These are phyloP conservation scores for Tylopilus balloui DNA, from an alignment of 768 basidiomycete species.

Conservation along the genomic window DNA sequence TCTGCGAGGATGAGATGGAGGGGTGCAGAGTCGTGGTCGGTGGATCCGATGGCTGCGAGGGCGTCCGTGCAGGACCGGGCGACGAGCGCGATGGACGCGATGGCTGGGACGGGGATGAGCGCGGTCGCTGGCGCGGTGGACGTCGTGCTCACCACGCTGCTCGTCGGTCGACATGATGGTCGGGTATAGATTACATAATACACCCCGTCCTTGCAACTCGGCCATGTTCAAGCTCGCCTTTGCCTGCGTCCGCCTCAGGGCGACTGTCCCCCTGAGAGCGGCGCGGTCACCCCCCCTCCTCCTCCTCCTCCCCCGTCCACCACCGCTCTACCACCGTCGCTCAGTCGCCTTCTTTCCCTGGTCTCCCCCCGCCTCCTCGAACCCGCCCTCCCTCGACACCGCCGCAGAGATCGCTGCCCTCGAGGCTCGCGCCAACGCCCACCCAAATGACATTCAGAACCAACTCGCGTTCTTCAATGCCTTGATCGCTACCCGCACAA, in stretches of 20 bases:
- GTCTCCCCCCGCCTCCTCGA: constrained; percentile 30
- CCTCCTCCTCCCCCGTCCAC: neutral
- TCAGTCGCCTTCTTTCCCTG: constrained; percentile 31
- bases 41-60: constrained; percentile 2
- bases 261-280: neutral
- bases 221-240: constrained; percentile 6
- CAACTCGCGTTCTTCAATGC: constrained; percentile 70
- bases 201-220: neutral
- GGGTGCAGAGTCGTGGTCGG: neutral
- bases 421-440: constrained; percentile 73
- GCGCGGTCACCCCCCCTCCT: neutral
- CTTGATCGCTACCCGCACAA: constrained; percentile 57
- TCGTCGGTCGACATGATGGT: neutral
- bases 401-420: constrained; percentile 68
- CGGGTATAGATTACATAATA: neutral
- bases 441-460: constrained; percentile 63
- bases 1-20: constrained; percentile 48
- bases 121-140: too few relatives aligned
- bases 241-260: neutral
- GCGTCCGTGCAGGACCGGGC: constrained; percentile 23
- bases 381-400: constrained; percentile 49
- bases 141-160: neutral
- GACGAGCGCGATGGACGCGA: constrained; percentile 6
- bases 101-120: neutral
- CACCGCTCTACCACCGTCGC: constrained; percentile 13